Conservation (phyloP, 805 yeast species). For the Nadsonia fulvescens region DNA sequence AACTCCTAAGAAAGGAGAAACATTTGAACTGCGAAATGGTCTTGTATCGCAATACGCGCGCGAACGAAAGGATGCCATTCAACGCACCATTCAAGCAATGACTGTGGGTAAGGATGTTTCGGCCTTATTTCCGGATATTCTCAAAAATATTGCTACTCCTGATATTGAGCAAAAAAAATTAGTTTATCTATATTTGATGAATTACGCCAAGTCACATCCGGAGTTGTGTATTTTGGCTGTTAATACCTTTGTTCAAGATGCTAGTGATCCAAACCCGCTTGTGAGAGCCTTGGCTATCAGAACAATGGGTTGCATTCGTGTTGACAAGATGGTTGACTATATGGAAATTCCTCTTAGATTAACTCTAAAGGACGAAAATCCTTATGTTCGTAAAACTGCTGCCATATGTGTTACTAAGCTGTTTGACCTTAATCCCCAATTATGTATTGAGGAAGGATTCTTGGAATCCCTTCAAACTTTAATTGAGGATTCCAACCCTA, state of each 20-base stretch:
- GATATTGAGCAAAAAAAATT: slow-evolving; percentile 93
- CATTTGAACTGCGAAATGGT: slow-evolving; percentile 80
- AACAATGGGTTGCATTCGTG: slow-evolving; percentile 97
- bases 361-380: slow-evolving; percentile 81
- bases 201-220: slow-evolving; percentile 92
- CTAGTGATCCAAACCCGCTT: slow-evolving; percentile 92
- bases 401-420: slow-evolving; percentile 93
- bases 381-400: slow-evolving; percentile 94
- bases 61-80: slow-evolving; percentile 91
- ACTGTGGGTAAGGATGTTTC: slow-evolving; percentile 95
- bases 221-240: slow-evolving; percentile 92
- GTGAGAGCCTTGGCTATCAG: slow-evolving; percentile 91
- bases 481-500: slow-evolving; percentile 78
- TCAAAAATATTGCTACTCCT: slow-evolving; percentile 91
- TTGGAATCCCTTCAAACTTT: slow-evolving; percentile 46
- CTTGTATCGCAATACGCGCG: slow-evolving; percentile 87
- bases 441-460: slow-evolving; percentile 80
- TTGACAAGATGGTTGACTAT: slow-evolving; percentile 87
- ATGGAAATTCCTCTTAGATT: slow-evolving; percentile 76
- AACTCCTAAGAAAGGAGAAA: slow-evolving; percentile 43
- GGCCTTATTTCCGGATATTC: slow-evolving; percentile 82
- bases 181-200: slow-evolving; percentile 88
- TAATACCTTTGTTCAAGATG: slow-evolving; percentile 86
- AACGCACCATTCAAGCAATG: slow-evolving; percentile 95
- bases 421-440: slow-evolving; percentile 63